phyloP scores from a whole-genome alignment of 2,329 filamentous ascomycete species.

The Dendrostoma leiphaemia region DNA sequence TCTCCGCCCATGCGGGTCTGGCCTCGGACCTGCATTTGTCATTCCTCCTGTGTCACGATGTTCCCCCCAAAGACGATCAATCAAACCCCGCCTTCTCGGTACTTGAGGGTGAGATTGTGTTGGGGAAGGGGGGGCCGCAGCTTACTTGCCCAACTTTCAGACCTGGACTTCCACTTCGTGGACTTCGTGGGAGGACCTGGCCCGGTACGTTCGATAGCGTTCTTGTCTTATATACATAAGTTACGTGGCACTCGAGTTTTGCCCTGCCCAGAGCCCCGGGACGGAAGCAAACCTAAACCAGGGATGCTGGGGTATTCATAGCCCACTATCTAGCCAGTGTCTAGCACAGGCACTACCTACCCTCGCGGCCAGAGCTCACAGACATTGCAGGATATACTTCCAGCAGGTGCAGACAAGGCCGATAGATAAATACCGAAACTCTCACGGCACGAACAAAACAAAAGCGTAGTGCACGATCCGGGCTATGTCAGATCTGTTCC shows the following conservation, averaged over 20 bases:
- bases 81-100: not conserved
- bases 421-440: too few species aligned
- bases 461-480: too few species aligned
- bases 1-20: constrained; percentile 3
- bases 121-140: too few species aligned
- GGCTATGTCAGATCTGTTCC: too few species aligned
- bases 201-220: too few species aligned
- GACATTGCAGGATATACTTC: not conserved
- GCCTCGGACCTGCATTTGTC: not conserved
- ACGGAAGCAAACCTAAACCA: not conserved
- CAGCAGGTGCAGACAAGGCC: not conserved
- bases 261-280: not conserved
- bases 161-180: too few species aligned
- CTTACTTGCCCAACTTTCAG: too few species aligned
- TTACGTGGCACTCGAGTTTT: too few species aligned
- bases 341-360: not conserved
- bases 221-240: too few species aligned
- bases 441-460: too few species aligned
- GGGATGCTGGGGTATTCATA: too few species aligned
- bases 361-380: not conserved
- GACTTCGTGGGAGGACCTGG: too few species aligned
- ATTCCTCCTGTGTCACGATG: not conserved
- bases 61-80: not conserved
- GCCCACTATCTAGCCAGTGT: not conserved
- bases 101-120: not conserved